Evolutionary conservation across 2,329 filamentous ascomycete genomes (phyloP).

Genomic region (Fusarium veterinarium): DNA sequence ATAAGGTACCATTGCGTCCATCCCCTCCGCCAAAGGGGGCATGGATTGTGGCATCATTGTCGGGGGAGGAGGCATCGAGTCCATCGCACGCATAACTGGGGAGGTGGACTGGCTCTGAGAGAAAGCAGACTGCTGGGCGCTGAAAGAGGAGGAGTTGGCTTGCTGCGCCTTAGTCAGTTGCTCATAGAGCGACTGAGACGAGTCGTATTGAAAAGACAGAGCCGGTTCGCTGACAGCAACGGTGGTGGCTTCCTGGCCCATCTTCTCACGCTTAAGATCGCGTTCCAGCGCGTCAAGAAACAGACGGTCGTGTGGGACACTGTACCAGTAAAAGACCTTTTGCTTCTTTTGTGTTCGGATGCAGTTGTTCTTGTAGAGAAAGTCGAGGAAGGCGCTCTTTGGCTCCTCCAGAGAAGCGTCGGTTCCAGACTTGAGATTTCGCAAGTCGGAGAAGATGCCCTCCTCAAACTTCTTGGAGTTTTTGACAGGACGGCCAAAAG

Average conservation of each 20-base stretch:
- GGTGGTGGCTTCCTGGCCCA: constrained; percentile 97
- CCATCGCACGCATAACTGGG: constrained; percentile 88
- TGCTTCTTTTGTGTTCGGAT: constrained; percentile 99
- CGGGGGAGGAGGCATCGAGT: constrained; percentile 93
- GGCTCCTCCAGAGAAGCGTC: constrained; percentile 98
- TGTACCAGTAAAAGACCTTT: constrained; percentile 99
- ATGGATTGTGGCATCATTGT: constrained; percentile 76
- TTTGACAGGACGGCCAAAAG: constrained; percentile 97
- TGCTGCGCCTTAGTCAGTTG: constrained; percentile 99
- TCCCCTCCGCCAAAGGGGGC: constrained; percentile 69
- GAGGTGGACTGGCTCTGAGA: constrained; percentile 84
- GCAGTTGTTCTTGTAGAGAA: constrained; percentile 99
- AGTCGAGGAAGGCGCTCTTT: constrained; percentile 98
- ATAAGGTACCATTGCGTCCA: constrained; percentile 80
- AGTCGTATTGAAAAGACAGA: constrained; percentile 98
- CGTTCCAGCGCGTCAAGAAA: constrained; percentile 98
- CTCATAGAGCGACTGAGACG: constrained; percentile 98
- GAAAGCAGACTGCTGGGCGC: constrained; percentile 78
- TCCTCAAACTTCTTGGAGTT: constrained; percentile 99
- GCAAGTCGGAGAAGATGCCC: constrained; percentile 97
- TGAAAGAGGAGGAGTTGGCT: constrained; percentile 97
- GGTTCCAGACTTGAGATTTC: constrained; percentile 97
- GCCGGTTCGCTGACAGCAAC: constrained; percentile 97
- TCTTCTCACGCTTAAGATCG: constrained; percentile 98
- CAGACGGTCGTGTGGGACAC: constrained; percentile 95